Conservation (phyloP, 192 early-diverging fungal genomes). For the Coemansia sp. region DNA sequence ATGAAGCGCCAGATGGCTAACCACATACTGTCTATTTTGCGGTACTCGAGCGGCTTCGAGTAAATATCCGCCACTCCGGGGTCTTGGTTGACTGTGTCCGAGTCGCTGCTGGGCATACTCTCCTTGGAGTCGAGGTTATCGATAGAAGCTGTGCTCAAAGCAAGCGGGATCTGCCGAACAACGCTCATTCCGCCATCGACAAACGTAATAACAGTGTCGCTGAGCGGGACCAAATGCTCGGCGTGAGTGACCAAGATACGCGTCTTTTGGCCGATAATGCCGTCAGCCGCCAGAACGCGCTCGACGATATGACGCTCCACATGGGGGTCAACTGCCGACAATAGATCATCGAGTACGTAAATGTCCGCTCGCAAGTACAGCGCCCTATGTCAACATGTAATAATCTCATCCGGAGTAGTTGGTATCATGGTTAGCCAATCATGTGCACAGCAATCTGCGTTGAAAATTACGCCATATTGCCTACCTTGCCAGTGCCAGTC, state of each 20-base stretch:
- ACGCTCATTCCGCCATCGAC: slow-evolving; percentile 7
- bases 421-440: background rate
- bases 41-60: background rate
- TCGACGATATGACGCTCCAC: slow-evolving; percentile 62
- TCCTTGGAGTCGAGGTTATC: background rate
- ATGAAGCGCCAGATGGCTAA: slow-evolving; percentile 8
- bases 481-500: slow-evolving; percentile 63
- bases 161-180: slow-evolving; percentile 11
- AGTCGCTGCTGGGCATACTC: background rate
- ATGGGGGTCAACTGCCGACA: slow-evolving; percentile 68
- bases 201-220: slow-evolving; percentile 24
- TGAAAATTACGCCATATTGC: background rate
- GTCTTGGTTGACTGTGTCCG: background rate
- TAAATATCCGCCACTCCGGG: background rate
- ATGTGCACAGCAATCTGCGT: background rate
- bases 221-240: slow-evolving; percentile 32
- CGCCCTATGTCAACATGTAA: slow-evolving; percentile 41
- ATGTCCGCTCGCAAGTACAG: slow-evolving; percentile 66
- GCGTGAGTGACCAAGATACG: slow-evolving; percentile 63
- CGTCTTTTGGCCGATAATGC: slow-evolving; percentile 42
- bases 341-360: slow-evolving; percentile 69
- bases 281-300: slow-evolving; percentile 37
- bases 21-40: background rate
- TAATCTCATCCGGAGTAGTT: background rate
- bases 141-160: background rate